Percentiles rank a stretch among this genome's conserved stretches.
These are phyloP conservation scores for Cladosporium sp. DNA, from an alignment of 2,329 filamentous ascomycete species.

Conservation along the genomic window DNA sequence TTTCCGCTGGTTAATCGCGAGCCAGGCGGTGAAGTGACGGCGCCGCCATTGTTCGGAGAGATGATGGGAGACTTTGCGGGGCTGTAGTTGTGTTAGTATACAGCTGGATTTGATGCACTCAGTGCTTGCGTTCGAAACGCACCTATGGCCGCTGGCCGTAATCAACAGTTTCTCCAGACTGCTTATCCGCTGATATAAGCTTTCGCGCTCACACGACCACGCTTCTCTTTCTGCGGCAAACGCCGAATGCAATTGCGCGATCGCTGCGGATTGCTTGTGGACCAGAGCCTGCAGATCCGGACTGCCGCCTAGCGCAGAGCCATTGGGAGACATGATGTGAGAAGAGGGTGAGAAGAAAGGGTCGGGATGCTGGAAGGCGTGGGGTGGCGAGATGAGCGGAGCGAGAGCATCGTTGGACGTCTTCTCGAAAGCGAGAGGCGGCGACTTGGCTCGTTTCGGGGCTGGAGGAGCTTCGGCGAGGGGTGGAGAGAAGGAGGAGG, in stretches of 20 bases:
- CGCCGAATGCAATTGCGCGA: constrained; percentile 28
- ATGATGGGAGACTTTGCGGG: constrained; percentile 31
- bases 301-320: constrained; percentile 3
- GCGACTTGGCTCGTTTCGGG: constrained; percentile 24
- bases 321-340: constrained; percentile 19
- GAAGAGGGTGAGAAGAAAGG: constrained; percentile 14
- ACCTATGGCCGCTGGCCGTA: constrained; percentile 30
- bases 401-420: constrained; percentile 31
- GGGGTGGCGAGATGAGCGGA: constrained; percentile 18
- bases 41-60: constrained; percentile 21
- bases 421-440: constrained; percentile 30
- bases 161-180: constrained; percentile 30
- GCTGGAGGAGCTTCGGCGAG: neutral
- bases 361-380: constrained; percentile 11
- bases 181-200: constrained; percentile 28
- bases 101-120: neutral
- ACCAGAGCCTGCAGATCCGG: constrained; percentile 28
- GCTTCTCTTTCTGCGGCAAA: constrained; percentile 31
- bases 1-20: constrained; percentile 15
- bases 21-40: constrained; percentile 17
- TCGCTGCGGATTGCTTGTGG: constrained; percentile 29
- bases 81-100: constrained; percentile 16
- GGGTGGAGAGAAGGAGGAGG: constrained; percentile 1
- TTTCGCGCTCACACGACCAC: constrained; percentile 29
- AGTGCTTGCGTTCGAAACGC: constrained; percentile 10